Base-by-base conservation (phyloP, 129 eudicot species). In the Rutidosis leptorrhynchoides region DNA sequence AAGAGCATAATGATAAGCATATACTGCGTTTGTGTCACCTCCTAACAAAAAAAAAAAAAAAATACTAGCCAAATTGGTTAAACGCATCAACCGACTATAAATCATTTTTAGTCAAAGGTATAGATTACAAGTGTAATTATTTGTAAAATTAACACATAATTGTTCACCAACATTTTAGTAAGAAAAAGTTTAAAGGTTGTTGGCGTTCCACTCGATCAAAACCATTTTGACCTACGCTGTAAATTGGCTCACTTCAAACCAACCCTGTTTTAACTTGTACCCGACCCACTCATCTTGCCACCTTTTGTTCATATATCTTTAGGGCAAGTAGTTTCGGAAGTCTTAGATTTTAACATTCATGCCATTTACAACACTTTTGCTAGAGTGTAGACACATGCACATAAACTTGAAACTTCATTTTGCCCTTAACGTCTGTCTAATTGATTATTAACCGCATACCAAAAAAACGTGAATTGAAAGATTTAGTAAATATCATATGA, bases 351-450 rank as follows among this genome's bases (percentile, higher is more conserved):
- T 49, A 19, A 72, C 68, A 63, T 51, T 62, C 49, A 32, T 51
- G 69, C 26, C 21, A 12, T 60, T 59, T 71, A 20, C 60, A 62
- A 48, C 33, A 25, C 56, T 61, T 62, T 61, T 28, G 49, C 49
- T 29, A 26, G 48, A 46, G 48, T 59, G 75, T 35, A 60, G n/a
- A 45, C 25, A 60, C n/a, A 32, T 49, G 52, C 25, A 58, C 61
- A 59, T 66, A 68, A 68, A 75, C 12, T 68, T 27, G 7, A 59
- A 19, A 51, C 69, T 59, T 67, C 26, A 67, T 69, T 52, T 51
- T 75, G 29, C 74, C 52, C 55, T 70, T 21, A 7, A 70, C 53
- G 81, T 49, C 63, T 69, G 71, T 70, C 42, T 54, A 72, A 69
- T 69, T 61, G 66, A 70, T 28, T 43, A 55, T 62, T 52, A 28